A percentile compares a stretch with the other conserved stretches of the same genome.
phyloP scores from a whole-genome alignment of 768 basidiomycete genomes.

The Amylocystis lapponica region DNA sequence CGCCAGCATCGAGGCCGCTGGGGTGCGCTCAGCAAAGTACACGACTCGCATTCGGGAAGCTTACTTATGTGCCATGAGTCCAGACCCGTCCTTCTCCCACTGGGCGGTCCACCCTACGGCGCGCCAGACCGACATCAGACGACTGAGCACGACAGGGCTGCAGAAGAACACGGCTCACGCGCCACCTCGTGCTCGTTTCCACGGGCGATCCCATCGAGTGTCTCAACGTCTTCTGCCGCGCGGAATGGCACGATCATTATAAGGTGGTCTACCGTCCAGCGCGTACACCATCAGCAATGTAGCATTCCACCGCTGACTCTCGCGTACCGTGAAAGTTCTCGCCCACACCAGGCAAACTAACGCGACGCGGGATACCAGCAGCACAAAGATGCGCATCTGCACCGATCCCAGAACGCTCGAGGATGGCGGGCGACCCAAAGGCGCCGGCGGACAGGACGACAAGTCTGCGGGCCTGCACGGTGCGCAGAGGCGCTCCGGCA shows the following conservation, averaged over 20 bases:
- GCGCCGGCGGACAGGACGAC: slow-evolving; percentile 37
- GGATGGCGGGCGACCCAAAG: slow-evolving; percentile 43
- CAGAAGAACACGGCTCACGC: slow-evolving; percentile 6
- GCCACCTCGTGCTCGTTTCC: slow-evolving; percentile 10
- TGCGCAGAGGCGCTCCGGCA: slow-evolving; percentile 17
- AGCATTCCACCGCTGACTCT: too few species aligned
- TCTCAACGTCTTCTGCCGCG: slow-evolving; percentile 11
- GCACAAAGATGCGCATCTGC: slow-evolving; percentile 23
- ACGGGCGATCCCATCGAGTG: slow-evolving; percentile 16
- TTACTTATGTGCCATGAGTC: slow-evolving; percentile 52
- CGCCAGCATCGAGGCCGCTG: slow-evolving; percentile 49
- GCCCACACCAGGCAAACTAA: slow-evolving; percentile 40
- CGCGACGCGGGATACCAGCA: slow-evolving; percentile 25
- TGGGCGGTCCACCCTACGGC: slow-evolving; percentile 27
- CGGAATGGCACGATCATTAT: slow-evolving; percentile 8
- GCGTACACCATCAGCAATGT: not conserved
- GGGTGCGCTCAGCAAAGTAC: too few species aligned
- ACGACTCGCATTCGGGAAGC: too few species aligned
- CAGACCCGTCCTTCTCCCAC: slow-evolving; percentile 35
- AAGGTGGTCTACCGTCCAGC: slow-evolving; percentile 11
- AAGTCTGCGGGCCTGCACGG: slow-evolving; percentile 27
- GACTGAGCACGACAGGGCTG: not conserved
- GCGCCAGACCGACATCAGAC: not conserved
- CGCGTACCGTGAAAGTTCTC: slow-evolving; percentile 31
- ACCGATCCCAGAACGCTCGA: slow-evolving; percentile 51